Evolutionary conservation across 352 stramenopile species (phyloP).

Genomic region (Phytophthora brassicae): DNA sequence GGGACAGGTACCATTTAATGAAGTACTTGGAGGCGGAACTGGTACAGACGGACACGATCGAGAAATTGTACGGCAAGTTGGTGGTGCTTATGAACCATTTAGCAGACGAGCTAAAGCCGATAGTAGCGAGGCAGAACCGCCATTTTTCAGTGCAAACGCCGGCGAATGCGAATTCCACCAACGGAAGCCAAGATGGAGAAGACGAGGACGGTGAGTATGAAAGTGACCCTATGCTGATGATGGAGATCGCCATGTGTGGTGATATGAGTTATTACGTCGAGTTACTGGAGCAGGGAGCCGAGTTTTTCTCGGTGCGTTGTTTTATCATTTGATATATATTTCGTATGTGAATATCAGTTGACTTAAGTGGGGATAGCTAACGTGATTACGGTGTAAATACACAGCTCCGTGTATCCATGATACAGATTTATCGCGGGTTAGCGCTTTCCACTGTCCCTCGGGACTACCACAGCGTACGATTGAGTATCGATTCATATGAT

Average conservation of each 20-base stretch:
- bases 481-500: neutral
- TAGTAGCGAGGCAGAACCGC: slow-evolving; percentile 35
- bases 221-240: slow-evolving; percentile 31
- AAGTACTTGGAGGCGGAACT: slow-evolving; percentile 63
- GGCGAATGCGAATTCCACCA: slow-evolving; percentile 11
- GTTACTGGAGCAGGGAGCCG: slow-evolving; percentile 67
- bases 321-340: neutral
- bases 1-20: slow-evolving; percentile 61
- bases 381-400: neutral
- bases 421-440: slow-evolving; percentile 67
- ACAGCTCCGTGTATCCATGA: slow-evolving; percentile 72
- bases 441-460: slow-evolving; percentile 50
- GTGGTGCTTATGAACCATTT: slow-evolving; percentile 63
- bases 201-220: slow-evolving; percentile 10
- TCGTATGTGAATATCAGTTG: neutral
- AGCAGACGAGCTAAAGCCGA: slow-evolving; percentile 52
- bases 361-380: neutral
- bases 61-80: slow-evolving; percentile 63
- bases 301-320: slow-evolving; percentile 76
- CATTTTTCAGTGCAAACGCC: slow-evolving; percentile 33
- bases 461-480: slow-evolving; percentile 56
- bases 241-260: slow-evolving; percentile 45
- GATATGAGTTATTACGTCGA: slow-evolving; percentile 78
- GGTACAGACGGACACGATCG: slow-evolving; percentile 56
- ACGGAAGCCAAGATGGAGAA: slow-evolving; percentile 8